Base-by-base conservation (phyloP, 2,329 filamentous ascomycete genomes). In the Fusarium mangiferae region DNA sequence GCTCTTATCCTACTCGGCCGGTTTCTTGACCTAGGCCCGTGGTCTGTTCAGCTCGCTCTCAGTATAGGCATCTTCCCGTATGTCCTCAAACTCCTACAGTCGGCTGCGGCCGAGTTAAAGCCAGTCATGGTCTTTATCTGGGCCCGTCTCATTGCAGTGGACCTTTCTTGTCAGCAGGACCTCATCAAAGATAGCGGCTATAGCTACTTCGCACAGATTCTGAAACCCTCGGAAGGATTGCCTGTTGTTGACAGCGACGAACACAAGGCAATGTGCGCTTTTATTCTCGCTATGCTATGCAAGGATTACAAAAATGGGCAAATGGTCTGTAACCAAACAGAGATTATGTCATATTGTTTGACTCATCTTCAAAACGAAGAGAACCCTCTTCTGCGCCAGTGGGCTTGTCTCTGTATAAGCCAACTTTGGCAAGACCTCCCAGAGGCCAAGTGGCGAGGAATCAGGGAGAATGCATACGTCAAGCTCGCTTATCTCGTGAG, bases 81-180 rank as follows among this genome's bases (percentile, higher is more conserved):
- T 80, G 96, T 99, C n/a, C 86, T 99, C 39, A 99, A 99, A 83
- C 87, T 99, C 33, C 86, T 99, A 24, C 96, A 99, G 81, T 98
- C 96, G 9, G 96, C 97, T 52, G 96, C 96, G 0, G 90, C 94
- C 52, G 96, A 99, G 82, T 85, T 99, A 70, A 98, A 98, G 80
- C 96, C 96, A 0, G 95, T 98, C 68, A 98, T 99, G 96, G 95
- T 99, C 10, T 99, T 98, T 82, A 99, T 99, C 72, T 99, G 96
- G 96, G 95, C 96, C 11, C 90, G 96, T 55, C 94, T 99, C 48
- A 90, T 99, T 73, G 96, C 96, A 13, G 96, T 99, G 11, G 96
- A 99, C 79, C 92, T 96, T 68, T 94, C 94, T 3, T 98, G 96
- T 79, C 96, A 99, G 82, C 91, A 92, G 71, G 96, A 99, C 81